Evolutionary conservation across 257 asterid genomes (phyloP), one percentile per base, ranked within the genome.

Genomic region (Oldenlandia corymbosa): DNA sequence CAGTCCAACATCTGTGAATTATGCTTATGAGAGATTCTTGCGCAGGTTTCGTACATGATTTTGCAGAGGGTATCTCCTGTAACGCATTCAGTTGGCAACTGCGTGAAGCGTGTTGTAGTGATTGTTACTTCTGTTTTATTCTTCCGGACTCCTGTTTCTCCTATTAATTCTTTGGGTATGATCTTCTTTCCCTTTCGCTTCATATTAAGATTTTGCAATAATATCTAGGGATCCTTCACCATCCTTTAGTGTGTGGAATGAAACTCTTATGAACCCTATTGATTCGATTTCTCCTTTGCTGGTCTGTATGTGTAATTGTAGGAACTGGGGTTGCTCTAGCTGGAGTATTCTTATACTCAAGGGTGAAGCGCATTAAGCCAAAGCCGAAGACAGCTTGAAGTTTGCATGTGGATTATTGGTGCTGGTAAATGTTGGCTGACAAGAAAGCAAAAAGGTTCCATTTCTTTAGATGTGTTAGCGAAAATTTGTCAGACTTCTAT

Each of bases 61-160:
- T 70, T 91, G 80, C 92, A 86, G 77, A 88, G 96, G 39, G 95
- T 88, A 49, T 91, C 96, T 18, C 98, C 95, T 13, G 89, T 91
- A 45, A 88, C 95, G n/a, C 98, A 91, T 70, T 88, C 98, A 4
- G 96, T 91, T 17, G 95, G 91, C 49, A 91, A 91, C 81, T 88
- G 95, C 45, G 95, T 86, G 47, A 91, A 91, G 80, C 88, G 97
- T 34, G 96, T 88, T 66, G 98, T 86, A 61, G 96, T 88, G 61
- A 91, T 91, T 11, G 96, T 91, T 59, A 68, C 92, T 12, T 86
- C 98, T 9, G 96, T 91, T 58, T 74, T 91, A 72, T 86, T 91
- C 86, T 88, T 91, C 83, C 91, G 85, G 47, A 85, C 92, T 16
- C 95, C 96, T 32, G 96, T 91, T 64, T 81, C 90, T 34, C 76